Evolutionary conservation across 2,329 filamentous ascomycete species (phyloP).

Genomic region (Neonectria neomacrospora): DNA sequence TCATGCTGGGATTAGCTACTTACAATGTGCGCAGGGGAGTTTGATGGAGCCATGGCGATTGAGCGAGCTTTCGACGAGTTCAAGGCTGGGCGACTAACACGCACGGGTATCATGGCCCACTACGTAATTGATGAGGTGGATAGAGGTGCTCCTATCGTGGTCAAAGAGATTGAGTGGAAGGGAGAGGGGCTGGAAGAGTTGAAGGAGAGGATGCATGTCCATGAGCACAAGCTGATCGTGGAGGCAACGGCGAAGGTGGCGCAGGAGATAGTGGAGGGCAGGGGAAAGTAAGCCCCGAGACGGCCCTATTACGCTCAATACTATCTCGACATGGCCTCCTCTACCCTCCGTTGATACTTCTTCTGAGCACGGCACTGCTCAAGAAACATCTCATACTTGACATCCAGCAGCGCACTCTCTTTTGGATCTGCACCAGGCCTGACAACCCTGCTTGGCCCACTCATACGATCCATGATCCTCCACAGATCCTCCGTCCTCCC

Average conservation of each 20-base stretch:
- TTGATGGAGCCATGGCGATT: constrained; percentile 82
- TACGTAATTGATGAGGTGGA: constrained; percentile 86
- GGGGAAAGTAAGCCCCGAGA: constrained; percentile 18
- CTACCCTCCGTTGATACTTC: background rate
- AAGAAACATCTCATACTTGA: background rate
- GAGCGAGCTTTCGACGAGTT: constrained; percentile 81
- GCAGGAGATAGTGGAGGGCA: constrained; percentile 50
- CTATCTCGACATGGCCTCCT: background rate
- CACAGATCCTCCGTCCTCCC: background rate
- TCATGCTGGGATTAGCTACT: constrained; percentile 4
- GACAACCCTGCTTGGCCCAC: background rate
- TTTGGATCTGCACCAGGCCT: background rate
- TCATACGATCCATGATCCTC: background rate
- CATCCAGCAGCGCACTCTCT: background rate
- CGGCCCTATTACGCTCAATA: no score
- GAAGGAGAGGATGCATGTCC: constrained; percentile 76
- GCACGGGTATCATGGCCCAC: constrained; percentile 91
- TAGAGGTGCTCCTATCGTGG: constrained; percentile 78
- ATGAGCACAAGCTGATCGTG: constrained; percentile 84
- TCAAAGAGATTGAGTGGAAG: constrained; percentile 73
- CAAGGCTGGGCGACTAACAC: constrained; percentile 69
- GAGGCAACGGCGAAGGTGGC: constrained; percentile 70
- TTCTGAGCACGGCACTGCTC: background rate
- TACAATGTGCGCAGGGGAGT: constrained; percentile 63
- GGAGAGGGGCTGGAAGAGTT: constrained; percentile 74